Conservation (phyloP, 2,329 filamentous ascomycete species). For the Monosporascus sp. region DNA sequence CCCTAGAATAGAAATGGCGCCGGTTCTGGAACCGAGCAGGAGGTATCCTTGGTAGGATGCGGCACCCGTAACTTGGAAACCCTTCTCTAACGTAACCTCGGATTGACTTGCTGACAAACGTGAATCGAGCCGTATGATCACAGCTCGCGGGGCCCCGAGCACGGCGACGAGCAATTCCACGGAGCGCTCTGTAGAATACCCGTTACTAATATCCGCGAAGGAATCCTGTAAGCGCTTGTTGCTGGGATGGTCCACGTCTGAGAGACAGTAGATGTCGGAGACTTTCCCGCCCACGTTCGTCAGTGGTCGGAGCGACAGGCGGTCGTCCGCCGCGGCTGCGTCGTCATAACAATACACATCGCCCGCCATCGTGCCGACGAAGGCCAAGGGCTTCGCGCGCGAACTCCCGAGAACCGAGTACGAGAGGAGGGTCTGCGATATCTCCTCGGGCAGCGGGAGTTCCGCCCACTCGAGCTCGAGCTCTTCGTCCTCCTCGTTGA, state of each 20-base stretch:
- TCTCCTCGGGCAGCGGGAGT: conserved; percentile 28
- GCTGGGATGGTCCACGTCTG: conserved; percentile 3
- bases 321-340: neutral
- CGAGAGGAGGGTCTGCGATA: conserved; percentile 33
- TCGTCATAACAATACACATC: conserved; percentile 40
- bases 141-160: conserved; percentile 38
- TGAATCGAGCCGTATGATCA: conserved; percentile 34
- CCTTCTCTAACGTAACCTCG: conserved; percentile 36
- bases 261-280: conserved; percentile 43
- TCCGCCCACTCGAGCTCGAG: conserved; percentile 36
- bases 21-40: conserved; percentile 49
- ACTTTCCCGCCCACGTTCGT: conserved; percentile 41
- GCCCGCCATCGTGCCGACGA: conserved; percentile 45
- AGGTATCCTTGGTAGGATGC: conserved; percentile 35
- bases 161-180: conserved; percentile 39
- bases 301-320: conserved; percentile 26
- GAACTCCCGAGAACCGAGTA: conserved; percentile 43
- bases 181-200: neutral
- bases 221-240: neutral
- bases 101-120: conserved; percentile 22
- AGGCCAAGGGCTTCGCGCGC: conserved; percentile 28
- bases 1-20: conserved; percentile 37
- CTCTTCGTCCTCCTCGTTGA: conserved; percentile 15
- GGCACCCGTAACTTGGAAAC: conserved; percentile 45
- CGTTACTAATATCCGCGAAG: neutral